phyloP scores from a whole-genome alignment of 768 basidiomycete genomes.

The Boletales sp. region DNA sequence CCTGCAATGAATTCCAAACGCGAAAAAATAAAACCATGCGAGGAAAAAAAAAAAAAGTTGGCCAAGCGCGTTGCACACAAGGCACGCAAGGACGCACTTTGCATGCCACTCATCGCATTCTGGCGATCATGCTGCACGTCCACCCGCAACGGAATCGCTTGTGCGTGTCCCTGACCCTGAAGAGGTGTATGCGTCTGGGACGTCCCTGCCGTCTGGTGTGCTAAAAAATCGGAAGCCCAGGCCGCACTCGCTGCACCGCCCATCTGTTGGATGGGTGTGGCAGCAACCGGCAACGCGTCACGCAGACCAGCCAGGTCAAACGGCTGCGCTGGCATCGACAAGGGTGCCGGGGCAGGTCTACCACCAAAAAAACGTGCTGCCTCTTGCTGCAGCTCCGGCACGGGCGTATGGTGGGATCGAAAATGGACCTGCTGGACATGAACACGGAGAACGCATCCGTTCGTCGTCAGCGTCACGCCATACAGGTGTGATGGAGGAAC shows the following conservation, averaged over 20 bases:
- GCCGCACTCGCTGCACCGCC: constrained; percentile 23
- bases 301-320: constrained; percentile 56
- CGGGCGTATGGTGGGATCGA: constrained; percentile 47
- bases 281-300: constrained; percentile 17
- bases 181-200: neutral
- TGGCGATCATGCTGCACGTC: constrained; percentile 14
- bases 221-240: constrained; percentile 66
- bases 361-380: constrained; percentile 64
- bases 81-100: constrained; percentile 13
- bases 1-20: constrained; percentile 22
- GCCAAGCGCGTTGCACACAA: neutral
- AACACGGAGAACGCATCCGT: neutral
- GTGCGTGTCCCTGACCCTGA: constrained; percentile 7
- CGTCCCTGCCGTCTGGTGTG: constrained; percentile 22
- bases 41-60: neutral
- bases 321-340: constrained; percentile 30
- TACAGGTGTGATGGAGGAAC: neutral
- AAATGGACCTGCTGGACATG: constrained; percentile 45
- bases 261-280: constrained; percentile 15
- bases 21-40: neutral
- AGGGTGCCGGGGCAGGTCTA: constrained; percentile 16
- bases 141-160: constrained; percentile 1
- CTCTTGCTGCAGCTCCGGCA: constrained; percentile 53
- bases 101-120: constrained; percentile 4
- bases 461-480: too few species aligned